Conservation (phyloP, 2,329 filamentous ascomycete species). For the Aspergillus sp. region DNA sequence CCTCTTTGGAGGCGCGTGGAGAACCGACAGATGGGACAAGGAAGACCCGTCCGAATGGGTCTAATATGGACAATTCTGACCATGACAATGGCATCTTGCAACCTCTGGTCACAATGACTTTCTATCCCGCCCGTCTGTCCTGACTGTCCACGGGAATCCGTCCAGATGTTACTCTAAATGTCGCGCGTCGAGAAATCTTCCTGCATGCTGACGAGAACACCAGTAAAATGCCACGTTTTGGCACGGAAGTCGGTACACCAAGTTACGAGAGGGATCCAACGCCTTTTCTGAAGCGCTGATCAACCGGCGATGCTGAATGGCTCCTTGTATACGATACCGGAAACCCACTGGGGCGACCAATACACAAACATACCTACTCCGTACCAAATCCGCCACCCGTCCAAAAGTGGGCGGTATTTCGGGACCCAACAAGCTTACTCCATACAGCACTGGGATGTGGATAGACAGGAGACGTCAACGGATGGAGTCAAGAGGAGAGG, state of each 20-base stretch:
- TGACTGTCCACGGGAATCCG: slow-evolving; percentile 14
- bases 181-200: slow-evolving; percentile 8
- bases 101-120: too few relatives aligned
- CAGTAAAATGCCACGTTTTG: slow-evolving; percentile 18
- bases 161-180: slow-evolving; percentile 8
- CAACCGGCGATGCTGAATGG: neutral
- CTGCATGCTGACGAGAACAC: slow-evolving; percentile 8
- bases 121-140: slow-evolving; percentile 5
- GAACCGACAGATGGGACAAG: too few relatives aligned
- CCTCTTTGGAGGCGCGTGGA: too few relatives aligned
- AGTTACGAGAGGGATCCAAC: neutral
- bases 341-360: slow-evolving; percentile 6
- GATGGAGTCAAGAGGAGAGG: too few relatives aligned
- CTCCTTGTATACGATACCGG: slow-evolving; percentile 3
- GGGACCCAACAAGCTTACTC: neutral
- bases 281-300: slow-evolving; percentile 1
- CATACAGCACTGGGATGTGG: neutral
- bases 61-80: too few relatives aligned
- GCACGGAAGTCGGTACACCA: slow-evolving; percentile 8
- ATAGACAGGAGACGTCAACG: too few relatives aligned
- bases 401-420: neutral
- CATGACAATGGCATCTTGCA: too few relatives aligned
- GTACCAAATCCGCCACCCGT: neutral
- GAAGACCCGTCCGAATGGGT: too few relatives aligned
- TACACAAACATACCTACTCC: neutral